Evolutionary conservation across 208 protist species (phyloP), one percentile per base, ranked within the genome.

Genomic region (Wallacemonas sp.): DNA sequence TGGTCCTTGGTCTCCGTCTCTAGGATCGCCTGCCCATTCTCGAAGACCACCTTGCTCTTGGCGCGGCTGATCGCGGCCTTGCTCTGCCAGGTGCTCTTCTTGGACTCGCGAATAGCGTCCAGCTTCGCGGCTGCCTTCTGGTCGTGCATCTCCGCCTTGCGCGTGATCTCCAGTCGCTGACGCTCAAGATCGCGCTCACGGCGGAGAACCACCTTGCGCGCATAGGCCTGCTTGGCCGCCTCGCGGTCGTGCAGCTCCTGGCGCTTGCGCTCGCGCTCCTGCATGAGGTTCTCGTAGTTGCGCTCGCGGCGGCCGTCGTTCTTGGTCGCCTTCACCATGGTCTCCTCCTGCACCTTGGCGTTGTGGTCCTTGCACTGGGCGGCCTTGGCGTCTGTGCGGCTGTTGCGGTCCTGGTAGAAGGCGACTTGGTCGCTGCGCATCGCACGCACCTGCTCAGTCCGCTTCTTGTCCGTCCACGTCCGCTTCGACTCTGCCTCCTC

Each of bases 321-420:
- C 41, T 74, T 65, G 3, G 67, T 67, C 0, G 79, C 80, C 33
- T 74, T 71, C 50, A 70, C 66, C 20, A 91, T 71, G 14, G 77
- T 72, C 26, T 78, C 71, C 12, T 57, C 71, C 59, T 88, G 73
- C n/a, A 46, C 46, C 62, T 82, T 70, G 3, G 68, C 63, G 41
- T 72, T 79, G 67, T 81, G 41, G 11, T 81, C 72, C 26, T 61
- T 59, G 67, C 79, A 85, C 52, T 78, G 50, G 18, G 44, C 61
- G 33, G 81, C 79, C 61, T 79, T 78, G 0, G 72, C 72, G 50
- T 80, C 80, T 10, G 70, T 63, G 64, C 66, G 57, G 10, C 77
- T 62, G 68, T 91, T 91, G 31, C 77, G 75, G 36, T 83, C 67
- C 26, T 59, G 70, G 67, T 82, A 90, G 61, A 89, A 89, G 61